Percentiles rank a stretch among this genome's conserved stretches.
Evolutionary conservation across 352 stramenopile species (phyloP).

Genomic region (Achlya hypogyna): DNA sequence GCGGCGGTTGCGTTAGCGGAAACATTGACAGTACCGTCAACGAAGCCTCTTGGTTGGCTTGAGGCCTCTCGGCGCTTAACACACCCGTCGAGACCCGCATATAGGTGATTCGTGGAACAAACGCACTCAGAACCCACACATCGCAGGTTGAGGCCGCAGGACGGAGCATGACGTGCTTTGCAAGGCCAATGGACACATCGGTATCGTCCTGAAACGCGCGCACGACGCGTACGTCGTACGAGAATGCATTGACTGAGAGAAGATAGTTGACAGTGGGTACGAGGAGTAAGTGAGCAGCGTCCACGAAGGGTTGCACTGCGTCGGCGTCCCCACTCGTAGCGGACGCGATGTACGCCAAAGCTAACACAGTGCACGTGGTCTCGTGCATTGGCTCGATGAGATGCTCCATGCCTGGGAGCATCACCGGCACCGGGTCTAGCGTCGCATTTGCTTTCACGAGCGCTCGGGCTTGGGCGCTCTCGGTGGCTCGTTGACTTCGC

Average conservation of each 20-base stretch:
- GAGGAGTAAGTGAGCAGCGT: slow-evolving; percentile 44
- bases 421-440: not conserved
- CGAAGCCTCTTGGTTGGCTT: not conserved
- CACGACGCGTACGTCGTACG: slow-evolving; percentile 46
- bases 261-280: slow-evolving; percentile 40
- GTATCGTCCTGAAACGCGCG: slow-evolving; percentile 38
- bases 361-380: slow-evolving; percentile 18
- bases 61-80: too few species aligned
- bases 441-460: not conserved
- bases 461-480: not conserved
- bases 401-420: not conserved
- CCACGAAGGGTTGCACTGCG: slow-evolving; percentile 36
- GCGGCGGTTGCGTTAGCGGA: slow-evolving; percentile 5
- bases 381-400: slow-evolving; percentile 7
- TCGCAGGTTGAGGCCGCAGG: slow-evolving; percentile 28
- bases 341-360: slow-evolving; percentile 3
- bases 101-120: slow-evolving; percentile 55
- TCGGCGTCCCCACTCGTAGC: not conserved
- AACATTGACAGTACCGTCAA: slow-evolving; percentile 7
- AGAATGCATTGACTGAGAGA: slow-evolving; percentile 54
- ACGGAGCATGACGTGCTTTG: slow-evolving; percentile 50
- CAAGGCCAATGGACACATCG: slow-evolving; percentile 32
- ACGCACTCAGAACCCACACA: slow-evolving; percentile 40
- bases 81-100: slow-evolving; percentile 18
- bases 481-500: slow-evolving; percentile 29